These are phyloP conservation scores for Xerocomus tenax DNA, from an alignment of 1,284 basidiomycete genomes.

Conservation along the genomic window DNA sequence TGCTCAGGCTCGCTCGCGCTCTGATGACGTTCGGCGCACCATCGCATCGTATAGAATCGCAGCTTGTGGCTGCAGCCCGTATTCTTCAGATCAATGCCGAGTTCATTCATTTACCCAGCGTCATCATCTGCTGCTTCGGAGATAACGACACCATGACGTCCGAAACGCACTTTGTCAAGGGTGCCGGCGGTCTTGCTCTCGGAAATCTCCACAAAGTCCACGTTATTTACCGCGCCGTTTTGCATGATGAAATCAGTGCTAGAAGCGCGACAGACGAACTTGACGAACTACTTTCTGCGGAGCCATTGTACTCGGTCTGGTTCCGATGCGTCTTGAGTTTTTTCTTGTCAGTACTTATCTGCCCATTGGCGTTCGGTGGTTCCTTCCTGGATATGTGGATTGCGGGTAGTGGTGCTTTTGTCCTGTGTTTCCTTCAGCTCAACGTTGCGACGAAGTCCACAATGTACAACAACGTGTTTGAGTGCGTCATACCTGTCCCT, in stretches of 20 bases:
- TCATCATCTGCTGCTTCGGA: constrained; percentile 78
- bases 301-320: constrained; percentile 51
- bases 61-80: constrained; percentile 64
- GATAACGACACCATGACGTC: constrained; percentile 70
- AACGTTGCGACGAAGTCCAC: constrained; percentile 63
- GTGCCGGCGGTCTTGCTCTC: constrained; percentile 62
- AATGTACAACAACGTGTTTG: constrained; percentile 81
- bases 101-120: constrained; percentile 70
- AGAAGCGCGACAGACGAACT: constrained; percentile 52
- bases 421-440: constrained; percentile 63
- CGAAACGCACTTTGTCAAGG: constrained; percentile 77
- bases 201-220: constrained; percentile 73
- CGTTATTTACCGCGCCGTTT: constrained; percentile 65
- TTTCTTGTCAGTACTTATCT: constrained; percentile 64
- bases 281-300: constrained; percentile 41
- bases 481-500: constrained; percentile 45
- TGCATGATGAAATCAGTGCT: constrained; percentile 80
- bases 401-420: constrained; percentile 57
- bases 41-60: constrained; percentile 62
- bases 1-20: constrained; percentile 54
- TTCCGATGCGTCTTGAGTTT: constrained; percentile 63
- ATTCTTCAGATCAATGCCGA: constrained; percentile 79
- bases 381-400: constrained; percentile 78
- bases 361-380: constrained; percentile 76
- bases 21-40: constrained; percentile 67